These are phyloP conservation scores for Sporothrix globosa DNA, from an alignment of 2,329 filamentous ascomycete genomes.

Conservation along the genomic window DNA sequence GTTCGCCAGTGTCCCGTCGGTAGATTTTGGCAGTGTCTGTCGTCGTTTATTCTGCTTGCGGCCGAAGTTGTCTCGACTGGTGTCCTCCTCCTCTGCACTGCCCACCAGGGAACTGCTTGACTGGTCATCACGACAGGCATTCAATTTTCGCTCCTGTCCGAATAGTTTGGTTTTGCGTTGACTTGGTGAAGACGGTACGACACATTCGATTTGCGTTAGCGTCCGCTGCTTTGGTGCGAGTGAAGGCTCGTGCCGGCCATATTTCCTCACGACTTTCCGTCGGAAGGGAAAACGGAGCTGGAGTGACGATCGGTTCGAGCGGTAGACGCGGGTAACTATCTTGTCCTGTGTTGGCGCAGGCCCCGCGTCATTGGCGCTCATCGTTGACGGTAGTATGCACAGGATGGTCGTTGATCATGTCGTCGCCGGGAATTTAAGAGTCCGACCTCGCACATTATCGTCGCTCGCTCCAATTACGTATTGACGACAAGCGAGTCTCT, in stretches of 20 bases:
- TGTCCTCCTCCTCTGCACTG: background rate
- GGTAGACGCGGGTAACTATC: slow-evolving; percentile 36
- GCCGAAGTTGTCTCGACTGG: background rate
- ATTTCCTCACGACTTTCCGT: slow-evolving; percentile 39
- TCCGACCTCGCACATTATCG: background rate
- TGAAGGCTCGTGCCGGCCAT: slow-evolving; percentile 36
- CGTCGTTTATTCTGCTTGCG: slow-evolving; percentile 35
- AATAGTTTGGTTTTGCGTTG: slow-evolving; percentile 30
- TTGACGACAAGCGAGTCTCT: too few relatives aligned
- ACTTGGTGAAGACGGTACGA: slow-evolving; percentile 27
- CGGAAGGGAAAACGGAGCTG: slow-evolving; percentile 43
- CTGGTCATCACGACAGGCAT: background rate
- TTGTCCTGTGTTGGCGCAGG: background rate
- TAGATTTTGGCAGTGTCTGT: background rate
- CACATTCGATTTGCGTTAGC: slow-evolving; percentile 44
- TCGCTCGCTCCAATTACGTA: background rate
- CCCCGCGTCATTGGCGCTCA: slow-evolving; percentile 31
- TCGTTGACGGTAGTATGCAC: slow-evolving; percentile 31
- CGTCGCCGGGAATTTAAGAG: background rate
- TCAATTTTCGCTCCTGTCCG: background rate
- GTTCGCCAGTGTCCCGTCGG: slow-evolving; percentile 1
- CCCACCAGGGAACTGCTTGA: background rate
- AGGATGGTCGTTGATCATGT: background rate
- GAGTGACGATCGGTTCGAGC: slow-evolving; percentile 38
- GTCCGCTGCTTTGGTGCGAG: slow-evolving; percentile 42